Conservation (phyloP, 2,329 filamentous ascomycete species). For the Colletotrichum sansevieriae region DNA sequence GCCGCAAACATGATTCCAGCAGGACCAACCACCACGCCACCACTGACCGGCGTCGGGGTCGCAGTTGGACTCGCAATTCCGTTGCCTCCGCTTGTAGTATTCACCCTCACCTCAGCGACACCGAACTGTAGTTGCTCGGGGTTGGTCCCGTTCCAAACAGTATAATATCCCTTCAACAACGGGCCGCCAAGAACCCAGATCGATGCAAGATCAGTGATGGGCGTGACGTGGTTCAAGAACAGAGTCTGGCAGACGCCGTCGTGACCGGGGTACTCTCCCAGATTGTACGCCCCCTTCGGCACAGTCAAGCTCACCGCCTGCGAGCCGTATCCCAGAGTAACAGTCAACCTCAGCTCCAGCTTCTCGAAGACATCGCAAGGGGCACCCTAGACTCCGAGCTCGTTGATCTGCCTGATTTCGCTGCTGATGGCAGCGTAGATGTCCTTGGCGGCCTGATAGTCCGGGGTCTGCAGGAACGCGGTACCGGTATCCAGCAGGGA, state of each 20-base stretch:
- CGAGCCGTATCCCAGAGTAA: conserved; percentile 46
- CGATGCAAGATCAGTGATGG: background rate
- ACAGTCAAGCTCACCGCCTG: conserved; percentile 48
- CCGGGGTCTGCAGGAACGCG: conserved; percentile 49
- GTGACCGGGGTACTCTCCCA: conserved; percentile 50
- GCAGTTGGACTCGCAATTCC: background rate
- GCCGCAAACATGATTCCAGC: background rate
- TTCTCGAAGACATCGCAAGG: conserved; percentile 48
- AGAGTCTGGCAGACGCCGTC: background rate
- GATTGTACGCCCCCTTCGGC: conserved; percentile 48
- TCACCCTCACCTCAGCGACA: background rate
- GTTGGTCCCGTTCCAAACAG: background rate
- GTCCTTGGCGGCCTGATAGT: conserved; percentile 46
- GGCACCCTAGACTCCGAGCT: conserved; percentile 51
- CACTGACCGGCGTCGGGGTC: background rate
- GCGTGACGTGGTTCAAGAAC: background rate
- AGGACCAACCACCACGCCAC: background rate
- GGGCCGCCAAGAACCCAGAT: conserved; percentile 5
- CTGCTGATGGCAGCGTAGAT: conserved; percentile 50
- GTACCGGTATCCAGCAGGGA: conserved; percentile 51
- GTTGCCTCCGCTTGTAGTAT: background rate
- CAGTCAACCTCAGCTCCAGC: conserved; percentile 47
- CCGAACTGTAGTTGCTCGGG: background rate
- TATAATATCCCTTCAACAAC: conserved; percentile 1
- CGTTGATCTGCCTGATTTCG: conserved; percentile 48